These are phyloP conservation scores for Hirsutella rhossiliensis DNA, from an alignment of 2,329 filamentous ascomycete genomes.

Conservation along the genomic window DNA sequence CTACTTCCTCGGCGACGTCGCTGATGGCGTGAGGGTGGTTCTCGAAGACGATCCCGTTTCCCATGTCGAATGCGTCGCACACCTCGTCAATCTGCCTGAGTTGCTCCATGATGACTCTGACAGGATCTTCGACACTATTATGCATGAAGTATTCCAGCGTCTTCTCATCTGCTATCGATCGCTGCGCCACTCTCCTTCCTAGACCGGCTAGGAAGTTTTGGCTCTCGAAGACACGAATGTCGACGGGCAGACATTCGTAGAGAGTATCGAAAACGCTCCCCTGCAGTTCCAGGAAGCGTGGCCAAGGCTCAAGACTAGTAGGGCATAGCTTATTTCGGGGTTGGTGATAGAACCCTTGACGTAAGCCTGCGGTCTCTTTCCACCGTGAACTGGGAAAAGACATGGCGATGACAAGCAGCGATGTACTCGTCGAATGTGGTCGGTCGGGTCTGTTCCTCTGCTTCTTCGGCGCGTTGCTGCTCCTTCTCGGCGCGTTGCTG, in stretches of 20 bases:
- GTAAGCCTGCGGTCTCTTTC: too few relatives aligned
- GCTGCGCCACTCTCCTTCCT: constrained; percentile 9
- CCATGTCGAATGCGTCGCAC: constrained; percentile 11
- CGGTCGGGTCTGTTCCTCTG: background rate
- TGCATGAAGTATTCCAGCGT: too few relatives aligned
- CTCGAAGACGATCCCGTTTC: constrained; percentile 18
- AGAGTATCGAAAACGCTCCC: constrained; percentile 10
- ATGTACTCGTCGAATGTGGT: constrained; percentile 20
- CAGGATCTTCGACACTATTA: too few relatives aligned
- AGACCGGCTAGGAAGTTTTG: constrained; percentile 9
- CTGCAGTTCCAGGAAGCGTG: constrained; percentile 15
- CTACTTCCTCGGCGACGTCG: constrained; percentile 7
- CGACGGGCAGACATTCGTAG: constrained; percentile 8
- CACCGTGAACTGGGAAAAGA: too few relatives aligned
- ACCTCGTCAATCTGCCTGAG: constrained; percentile 11
- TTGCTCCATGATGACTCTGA: too few relatives aligned
- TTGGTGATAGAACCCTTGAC: too few relatives aligned
- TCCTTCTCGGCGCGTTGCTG: too few relatives aligned
- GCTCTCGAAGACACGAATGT: constrained; percentile 14
- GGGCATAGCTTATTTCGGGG: too few relatives aligned
- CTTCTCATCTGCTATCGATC: constrained; percentile 14
- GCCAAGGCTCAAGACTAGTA: too few relatives aligned
- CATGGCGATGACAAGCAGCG: too few relatives aligned
- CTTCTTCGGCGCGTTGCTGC: too few relatives aligned
- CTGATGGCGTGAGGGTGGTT: constrained; percentile 15